A percentile compares a stretch with the other conserved stretches of the same genome.
These are phyloP conservation scores for Cryptococcus hybrid DNA, from an alignment of 1,284 basidiomycete species.

Conservation along the genomic window DNA sequence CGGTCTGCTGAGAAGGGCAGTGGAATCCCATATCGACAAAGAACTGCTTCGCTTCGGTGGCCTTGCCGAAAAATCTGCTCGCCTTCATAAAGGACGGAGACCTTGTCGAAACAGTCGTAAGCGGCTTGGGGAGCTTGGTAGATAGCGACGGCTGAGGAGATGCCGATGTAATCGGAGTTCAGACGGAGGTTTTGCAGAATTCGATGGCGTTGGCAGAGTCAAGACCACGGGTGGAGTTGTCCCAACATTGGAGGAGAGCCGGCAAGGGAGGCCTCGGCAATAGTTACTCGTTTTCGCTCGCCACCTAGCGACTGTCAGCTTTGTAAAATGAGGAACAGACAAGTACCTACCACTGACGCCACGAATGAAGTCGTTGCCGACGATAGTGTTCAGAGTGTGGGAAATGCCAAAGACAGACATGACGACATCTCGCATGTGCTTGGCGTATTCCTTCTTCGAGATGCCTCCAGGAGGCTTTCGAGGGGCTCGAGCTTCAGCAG, in stretches of 20 bases:
- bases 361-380: constrained; percentile 22
- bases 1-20: constrained; percentile 48
- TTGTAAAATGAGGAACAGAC: not conserved
- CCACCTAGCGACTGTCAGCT: constrained; percentile 49
- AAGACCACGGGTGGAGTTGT: constrained; percentile 56
- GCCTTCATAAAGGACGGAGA: constrained; percentile 73
- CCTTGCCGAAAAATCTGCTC: constrained; percentile 73
- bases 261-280: constrained; percentile 51
- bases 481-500: constrained; percentile 41
- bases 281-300: constrained; percentile 32
- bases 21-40: constrained; percentile 76
- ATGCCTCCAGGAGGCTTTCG: constrained; percentile 34
- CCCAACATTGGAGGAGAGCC: constrained; percentile 49
- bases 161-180: constrained; percentile 51
- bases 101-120: constrained; percentile 64
- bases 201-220: constrained; percentile 61
- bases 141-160: constrained; percentile 46
- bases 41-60: constrained; percentile 69
- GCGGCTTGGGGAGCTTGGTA: constrained; percentile 55
- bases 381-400: constrained; percentile 53
- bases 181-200: constrained; percentile 54
- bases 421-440: constrained; percentile 58
- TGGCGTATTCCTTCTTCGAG: constrained; percentile 52
- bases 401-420: constrained; percentile 57
- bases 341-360: constrained; percentile 17